phyloP scores from a whole-genome alignment of 768 basidiomycete species.

The Termitomyces sp. region DNA sequence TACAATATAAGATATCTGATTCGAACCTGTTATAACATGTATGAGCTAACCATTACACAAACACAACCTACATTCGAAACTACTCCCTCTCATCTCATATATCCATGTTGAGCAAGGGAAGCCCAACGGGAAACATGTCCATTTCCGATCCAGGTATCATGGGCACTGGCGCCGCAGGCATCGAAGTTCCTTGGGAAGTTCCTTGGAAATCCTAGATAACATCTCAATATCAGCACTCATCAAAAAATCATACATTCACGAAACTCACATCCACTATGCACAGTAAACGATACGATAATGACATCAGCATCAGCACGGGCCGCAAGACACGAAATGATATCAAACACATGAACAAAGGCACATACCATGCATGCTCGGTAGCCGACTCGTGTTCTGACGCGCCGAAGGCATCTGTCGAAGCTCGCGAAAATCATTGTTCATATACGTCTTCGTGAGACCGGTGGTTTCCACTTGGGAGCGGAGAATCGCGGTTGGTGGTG shows the following conservation, averaged over 20 bases:
- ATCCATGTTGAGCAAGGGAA: slow-evolving; percentile 10
- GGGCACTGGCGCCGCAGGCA: slow-evolving; percentile 1
- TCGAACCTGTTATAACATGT: neutral
- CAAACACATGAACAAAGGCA: neutral
- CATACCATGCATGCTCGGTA: slow-evolving; percentile 79
- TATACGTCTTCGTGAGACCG: slow-evolving; percentile 78
- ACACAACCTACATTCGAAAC: neutral
- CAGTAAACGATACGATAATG: neutral
- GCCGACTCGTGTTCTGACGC: slow-evolving; percentile 78
- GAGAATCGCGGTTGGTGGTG: slow-evolving; percentile 57
- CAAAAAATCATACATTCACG: slow-evolving; percentile 22
- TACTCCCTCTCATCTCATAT: neutral
- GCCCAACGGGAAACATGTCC: slow-evolving; percentile 7
- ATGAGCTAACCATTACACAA: neutral
- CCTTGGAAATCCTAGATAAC: slow-evolving; percentile 12
- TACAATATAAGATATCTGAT: neutral
- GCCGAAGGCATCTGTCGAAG: slow-evolving; percentile 62
- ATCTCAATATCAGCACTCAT: slow-evolving; percentile 10
- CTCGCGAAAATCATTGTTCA: slow-evolving; percentile 77
- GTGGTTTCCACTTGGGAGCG: slow-evolving; percentile 57
- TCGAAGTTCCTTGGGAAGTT: slow-evolving; percentile 6
- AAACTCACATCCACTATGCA: slow-evolving; percentile 36
- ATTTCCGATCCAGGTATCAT: slow-evolving; percentile 6
- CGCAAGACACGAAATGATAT: neutral
- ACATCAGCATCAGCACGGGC: neutral